A percentile compares a stretch with the other conserved stretches of the same genome.
Evolutionary conservation across 805 yeast species (phyloP).

Genomic region (Candida maesae): DNA sequence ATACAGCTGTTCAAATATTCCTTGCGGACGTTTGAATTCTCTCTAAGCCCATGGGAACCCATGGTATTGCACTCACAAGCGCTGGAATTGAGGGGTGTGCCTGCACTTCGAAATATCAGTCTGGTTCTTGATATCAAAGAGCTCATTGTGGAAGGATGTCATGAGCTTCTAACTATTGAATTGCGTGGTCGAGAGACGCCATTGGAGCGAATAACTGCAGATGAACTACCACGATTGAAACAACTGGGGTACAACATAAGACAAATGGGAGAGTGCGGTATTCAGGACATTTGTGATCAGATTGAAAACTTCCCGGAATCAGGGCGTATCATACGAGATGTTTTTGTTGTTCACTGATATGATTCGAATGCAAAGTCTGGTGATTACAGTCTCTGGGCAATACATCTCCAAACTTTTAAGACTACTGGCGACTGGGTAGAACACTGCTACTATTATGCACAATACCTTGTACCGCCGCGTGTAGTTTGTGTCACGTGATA

Average conservation of each 20-base stretch:
- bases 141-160: conserved; percentile 3
- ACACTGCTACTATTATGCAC: no score
- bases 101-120: conserved; percentile 1
- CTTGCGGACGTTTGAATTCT: no score
- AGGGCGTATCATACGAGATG: conserved; percentile 5
- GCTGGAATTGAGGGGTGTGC: no score
- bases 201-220: conserved; percentile 1
- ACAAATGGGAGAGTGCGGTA: background rate
- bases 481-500: no score
- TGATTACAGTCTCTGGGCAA: no score
- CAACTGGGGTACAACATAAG: conserved; percentile 5
- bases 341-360: conserved; percentile 3
- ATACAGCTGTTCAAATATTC: no score
- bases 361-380: no score
- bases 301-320: conserved; percentile 10
- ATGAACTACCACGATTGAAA: conserved; percentile 4
- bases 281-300: conserved; percentile 10
- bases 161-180: background rate
- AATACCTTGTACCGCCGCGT: no score
- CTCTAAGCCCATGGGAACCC: no score
- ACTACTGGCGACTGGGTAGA: no score
- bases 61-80: no score
- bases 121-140: conserved; percentile 2
- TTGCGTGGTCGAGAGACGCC: conserved; percentile 6
- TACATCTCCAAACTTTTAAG: no score